These are phyloP conservation scores for Citrus trifoliata DNA, from an alignment of 345 rosid genomes.

Conservation along the genomic window DNA sequence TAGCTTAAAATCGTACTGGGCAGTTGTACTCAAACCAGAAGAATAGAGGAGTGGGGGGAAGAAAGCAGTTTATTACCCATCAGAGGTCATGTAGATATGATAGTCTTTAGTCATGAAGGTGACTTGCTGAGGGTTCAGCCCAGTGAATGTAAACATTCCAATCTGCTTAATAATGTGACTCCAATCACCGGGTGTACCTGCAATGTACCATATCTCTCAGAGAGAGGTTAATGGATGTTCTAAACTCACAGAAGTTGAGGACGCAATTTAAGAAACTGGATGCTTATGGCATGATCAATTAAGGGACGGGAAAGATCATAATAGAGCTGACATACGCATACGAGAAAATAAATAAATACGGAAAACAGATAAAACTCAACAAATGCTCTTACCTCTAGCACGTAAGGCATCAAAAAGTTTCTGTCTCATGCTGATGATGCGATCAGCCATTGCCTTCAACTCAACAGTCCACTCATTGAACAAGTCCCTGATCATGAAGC, in stretches of 20 bases:
- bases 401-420: conserved; percentile 66
- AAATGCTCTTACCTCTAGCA: conserved; percentile 38
- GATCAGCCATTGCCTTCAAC: conserved; percentile 82
- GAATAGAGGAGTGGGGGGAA: background rate
- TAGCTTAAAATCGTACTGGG: background rate
- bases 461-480: conserved; percentile 74
- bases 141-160: conserved; percentile 83
- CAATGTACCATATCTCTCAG: background rate
- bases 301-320: background rate
- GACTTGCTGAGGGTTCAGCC: conserved; percentile 62
- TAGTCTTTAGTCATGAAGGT: conserved; percentile 61
- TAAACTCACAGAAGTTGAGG: background rate
- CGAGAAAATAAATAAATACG: background rate
- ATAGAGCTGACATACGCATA: background rate
- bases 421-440: conserved; percentile 72
- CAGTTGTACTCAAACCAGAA: background rate
- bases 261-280: background rate
- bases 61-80: conserved; percentile 43
- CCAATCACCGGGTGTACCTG: conserved; percentile 84
- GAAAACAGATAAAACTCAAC: background rate
- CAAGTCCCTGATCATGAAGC: conserved; percentile 36
- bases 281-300: background rate
- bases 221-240: background rate
- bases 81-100: conserved; percentile 75
- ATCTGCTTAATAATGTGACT: conserved; percentile 72